Base-by-base conservation (phyloP, 2,329 filamentous ascomycete genomes). In the Hypomyces rosellus region DNA sequence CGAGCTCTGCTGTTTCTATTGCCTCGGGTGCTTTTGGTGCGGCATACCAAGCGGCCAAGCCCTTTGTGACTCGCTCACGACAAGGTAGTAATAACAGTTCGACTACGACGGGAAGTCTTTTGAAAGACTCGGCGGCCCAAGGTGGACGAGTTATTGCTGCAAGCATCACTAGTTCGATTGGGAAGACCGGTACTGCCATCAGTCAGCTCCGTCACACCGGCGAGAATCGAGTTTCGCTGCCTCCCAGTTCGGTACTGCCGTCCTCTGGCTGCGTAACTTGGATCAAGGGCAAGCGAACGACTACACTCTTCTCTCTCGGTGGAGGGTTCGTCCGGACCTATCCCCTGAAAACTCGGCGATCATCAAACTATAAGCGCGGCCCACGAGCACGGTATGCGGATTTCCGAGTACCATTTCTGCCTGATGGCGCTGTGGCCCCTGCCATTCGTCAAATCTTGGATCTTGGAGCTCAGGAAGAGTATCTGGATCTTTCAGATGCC, bases 191-290 rank as follows among this genome's bases (percentile, higher is more conserved):
- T 50, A 82, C 77, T 13, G 79, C 78, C 40, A 82, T 86, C 64
- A 85, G 76, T 57, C 81, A 86, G 57, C 77, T 90, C 51, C 82
- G 86, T 43, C 86, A 89, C 59, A 86, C 81, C 0, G 84, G 84
- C 11, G 86, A 89, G 63, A 89, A 88, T 65, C 81, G 88, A 55
- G 78, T 90, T 39, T 80, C 85, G 42, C 72, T 89, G 30, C 86
- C 86, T 11, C 69, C 72, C 11, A 76, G 78, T 43, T 65, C 74
- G n/a, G 65, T 66, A 22, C 70, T 74, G 13, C 80, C 82, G 2
- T 76, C 76, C 2, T 72, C 77, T 7, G 74, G 77, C 3, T 88
- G 84, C 59, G 78, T 87, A 3, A 72, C 76, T 1, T 87, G 87
- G 81, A 72, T 87, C 42, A 78, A 76, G 22, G 78, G 81, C 34